Conservation (phyloP, 2,329 filamentous ascomycete genomes). For the Fusarium floridanum region DNA sequence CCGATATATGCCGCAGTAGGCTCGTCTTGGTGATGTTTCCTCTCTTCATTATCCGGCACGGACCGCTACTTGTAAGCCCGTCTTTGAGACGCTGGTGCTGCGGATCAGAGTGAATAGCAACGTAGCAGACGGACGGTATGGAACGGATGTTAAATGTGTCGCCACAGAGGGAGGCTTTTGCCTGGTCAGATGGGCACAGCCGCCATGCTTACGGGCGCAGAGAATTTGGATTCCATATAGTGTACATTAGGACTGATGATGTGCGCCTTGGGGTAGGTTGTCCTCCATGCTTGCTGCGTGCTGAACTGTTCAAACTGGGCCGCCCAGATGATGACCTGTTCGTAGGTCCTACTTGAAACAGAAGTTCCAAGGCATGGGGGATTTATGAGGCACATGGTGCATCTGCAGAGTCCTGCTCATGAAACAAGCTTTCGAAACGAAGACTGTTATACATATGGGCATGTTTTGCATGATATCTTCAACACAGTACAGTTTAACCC, state of each 20-base stretch:
- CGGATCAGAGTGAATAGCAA: not conserved
- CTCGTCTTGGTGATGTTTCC: constrained; percentile 1
- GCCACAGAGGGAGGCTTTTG: not conserved
- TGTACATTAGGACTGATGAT: not conserved
- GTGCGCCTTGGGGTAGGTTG: not conserved
- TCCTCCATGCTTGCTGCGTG: not conserved
- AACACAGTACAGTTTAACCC: not conserved
- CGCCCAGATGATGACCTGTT: not conserved
- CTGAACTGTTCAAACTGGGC: not conserved
- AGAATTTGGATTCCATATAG: not conserved
- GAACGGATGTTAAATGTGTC: not conserved
- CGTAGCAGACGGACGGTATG: not conserved
- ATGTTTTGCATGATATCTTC: not conserved
- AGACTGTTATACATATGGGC: not conserved
- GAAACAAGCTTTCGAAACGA: constrained; percentile 36
- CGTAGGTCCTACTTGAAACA: constrained; percentile 23
- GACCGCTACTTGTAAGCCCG: not conserved
- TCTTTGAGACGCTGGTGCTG: not conserved
- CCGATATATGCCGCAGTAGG: not conserved
- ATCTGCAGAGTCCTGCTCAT: constrained; percentile 20
- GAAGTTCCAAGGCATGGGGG: constrained; percentile 5
- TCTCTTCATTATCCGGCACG: not conserved
- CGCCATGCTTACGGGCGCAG: not conserved
- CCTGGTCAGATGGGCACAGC: not conserved
- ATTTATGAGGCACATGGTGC: not conserved